phyloP scores from a whole-genome alignment of 1,139 yeast species.

The Zygosaccharomyces sapae region DNA sequence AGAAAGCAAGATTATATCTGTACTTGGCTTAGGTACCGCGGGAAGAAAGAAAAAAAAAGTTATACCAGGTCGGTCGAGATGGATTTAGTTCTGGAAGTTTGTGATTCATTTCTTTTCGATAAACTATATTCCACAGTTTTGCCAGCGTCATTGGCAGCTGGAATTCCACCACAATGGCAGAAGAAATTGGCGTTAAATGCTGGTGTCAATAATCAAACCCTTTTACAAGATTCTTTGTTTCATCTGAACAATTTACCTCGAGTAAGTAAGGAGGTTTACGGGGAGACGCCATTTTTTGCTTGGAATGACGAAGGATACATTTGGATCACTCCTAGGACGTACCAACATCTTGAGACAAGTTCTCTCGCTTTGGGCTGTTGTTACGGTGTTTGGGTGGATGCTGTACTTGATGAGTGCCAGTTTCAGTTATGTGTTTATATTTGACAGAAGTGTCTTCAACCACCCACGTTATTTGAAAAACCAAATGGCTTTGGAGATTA shows the following conservation, averaged over 20 bases:
- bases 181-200: conserved; percentile 29
- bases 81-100: conserved; percentile 85
- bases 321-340: conserved; percentile 64
- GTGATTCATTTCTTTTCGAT: conserved; percentile 71
- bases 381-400: conserved; percentile 79
- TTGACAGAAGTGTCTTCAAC: conserved; percentile 84
- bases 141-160: conserved; percentile 44
- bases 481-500: conserved; percentile 79
- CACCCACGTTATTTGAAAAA: conserved; percentile 95
- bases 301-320: conserved; percentile 49
- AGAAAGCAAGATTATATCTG: neutral
- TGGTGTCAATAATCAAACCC: conserved; percentile 24
- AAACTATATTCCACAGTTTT: conserved; percentile 57
- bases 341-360: conserved; percentile 68
- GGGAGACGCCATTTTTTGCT: conserved; percentile 47
- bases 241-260: conserved; percentile 21
- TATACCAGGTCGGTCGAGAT: conserved; percentile 37
- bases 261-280: conserved; percentile 41
- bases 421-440: conserved; percentile 67
- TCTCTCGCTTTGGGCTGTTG: conserved; percentile 62
- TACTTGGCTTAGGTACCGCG: neutral
- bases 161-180: conserved; percentile 37
- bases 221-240: conserved; percentile 20
- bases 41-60: neutral
- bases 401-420: conserved; percentile 72